These are phyloP conservation scores for Ophiostoma ips DNA, from an alignment of 2,329 filamentous ascomycete genomes.

Conservation along the genomic window DNA sequence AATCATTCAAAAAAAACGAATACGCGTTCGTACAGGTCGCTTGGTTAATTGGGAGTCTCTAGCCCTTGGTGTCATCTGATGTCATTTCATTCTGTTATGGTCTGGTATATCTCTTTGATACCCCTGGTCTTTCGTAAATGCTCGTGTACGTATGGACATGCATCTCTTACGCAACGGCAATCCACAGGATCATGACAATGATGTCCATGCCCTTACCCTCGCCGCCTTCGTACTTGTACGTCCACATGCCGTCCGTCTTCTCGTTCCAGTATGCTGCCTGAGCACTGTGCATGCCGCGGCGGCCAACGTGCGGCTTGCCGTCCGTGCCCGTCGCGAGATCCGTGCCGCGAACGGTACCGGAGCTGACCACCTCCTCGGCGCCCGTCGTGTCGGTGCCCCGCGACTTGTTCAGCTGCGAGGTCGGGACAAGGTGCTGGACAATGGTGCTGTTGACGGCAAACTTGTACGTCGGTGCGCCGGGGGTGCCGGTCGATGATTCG, in stretches of 20 bases:
- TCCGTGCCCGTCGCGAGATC: conserved; percentile 38
- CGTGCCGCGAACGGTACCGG: conserved; percentile 35
- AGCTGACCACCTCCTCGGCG: conserved; percentile 37
- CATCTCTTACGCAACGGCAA: conserved; percentile 38
- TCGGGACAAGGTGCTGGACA: conserved; percentile 77
- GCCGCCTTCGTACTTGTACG: conserved; percentile 66
- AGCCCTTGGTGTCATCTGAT: too few relatives aligned
- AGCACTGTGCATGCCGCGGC: conserved; percentile 80
- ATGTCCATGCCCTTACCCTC: conserved; percentile 55
- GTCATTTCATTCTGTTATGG: too few relatives aligned
- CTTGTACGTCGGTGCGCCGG: conserved; percentile 54
- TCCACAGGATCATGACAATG: conserved; percentile 65
- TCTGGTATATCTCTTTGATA: too few relatives aligned
- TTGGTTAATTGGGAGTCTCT: too few relatives aligned
- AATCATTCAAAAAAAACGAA: too few relatives aligned
- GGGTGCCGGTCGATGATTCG: conserved; percentile 47
- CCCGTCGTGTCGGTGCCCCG: conserved; percentile 33
- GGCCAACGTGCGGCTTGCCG: conserved; percentile 59
- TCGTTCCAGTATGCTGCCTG: conserved; percentile 83
- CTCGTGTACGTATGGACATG: too few relatives aligned
- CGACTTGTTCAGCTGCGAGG: conserved; percentile 48
- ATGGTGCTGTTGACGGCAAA: conserved; percentile 97
- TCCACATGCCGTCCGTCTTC: conserved; percentile 83
- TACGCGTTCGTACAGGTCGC: too few relatives aligned
- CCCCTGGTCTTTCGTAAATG: too few relatives aligned